Evolutionary conservation across 208 protist species (phyloP).

Genomic region (Trypanosoma melophagium): DNA sequence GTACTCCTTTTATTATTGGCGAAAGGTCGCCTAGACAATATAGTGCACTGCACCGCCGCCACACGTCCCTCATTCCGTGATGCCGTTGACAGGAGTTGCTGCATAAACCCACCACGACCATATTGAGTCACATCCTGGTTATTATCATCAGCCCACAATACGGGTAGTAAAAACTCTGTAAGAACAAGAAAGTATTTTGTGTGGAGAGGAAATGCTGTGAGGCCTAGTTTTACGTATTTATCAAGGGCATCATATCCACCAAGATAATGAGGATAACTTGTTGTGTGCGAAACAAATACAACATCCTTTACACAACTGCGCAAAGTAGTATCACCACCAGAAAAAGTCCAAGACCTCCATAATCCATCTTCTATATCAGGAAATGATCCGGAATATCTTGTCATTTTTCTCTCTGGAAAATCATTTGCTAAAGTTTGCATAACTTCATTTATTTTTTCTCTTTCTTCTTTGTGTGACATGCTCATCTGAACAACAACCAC

Average conservation of each 20-base stretch:
- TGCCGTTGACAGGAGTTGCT: constrained; percentile 29
- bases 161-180: constrained; percentile 8
- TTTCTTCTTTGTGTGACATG: background rate
- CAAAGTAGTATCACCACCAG: background rate
- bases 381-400: background rate
- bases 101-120: constrained; percentile 13
- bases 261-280: background rate
- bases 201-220: constrained; percentile 6
- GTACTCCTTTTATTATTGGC: background rate
- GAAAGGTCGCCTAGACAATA: constrained; percentile 3
- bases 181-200: constrained; percentile 18
- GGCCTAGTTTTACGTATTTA: constrained; percentile 1
- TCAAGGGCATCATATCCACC: constrained; percentile 6
- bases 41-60: constrained; percentile 34
- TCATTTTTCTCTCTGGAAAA: constrained; percentile 6
- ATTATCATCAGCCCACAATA: background rate
- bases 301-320: constrained; percentile 3
- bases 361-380: background rate
- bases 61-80: constrained; percentile 37
- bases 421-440: background rate
- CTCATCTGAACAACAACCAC: constrained; percentile 15
- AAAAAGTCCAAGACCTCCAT: constrained; percentile 11
- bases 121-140: background rate
- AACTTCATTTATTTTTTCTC: background rate
- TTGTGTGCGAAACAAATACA: background rate